Evolutionary conservation across 805 yeast species (phyloP).

Genomic region (Teunomyces kruisii): DNA sequence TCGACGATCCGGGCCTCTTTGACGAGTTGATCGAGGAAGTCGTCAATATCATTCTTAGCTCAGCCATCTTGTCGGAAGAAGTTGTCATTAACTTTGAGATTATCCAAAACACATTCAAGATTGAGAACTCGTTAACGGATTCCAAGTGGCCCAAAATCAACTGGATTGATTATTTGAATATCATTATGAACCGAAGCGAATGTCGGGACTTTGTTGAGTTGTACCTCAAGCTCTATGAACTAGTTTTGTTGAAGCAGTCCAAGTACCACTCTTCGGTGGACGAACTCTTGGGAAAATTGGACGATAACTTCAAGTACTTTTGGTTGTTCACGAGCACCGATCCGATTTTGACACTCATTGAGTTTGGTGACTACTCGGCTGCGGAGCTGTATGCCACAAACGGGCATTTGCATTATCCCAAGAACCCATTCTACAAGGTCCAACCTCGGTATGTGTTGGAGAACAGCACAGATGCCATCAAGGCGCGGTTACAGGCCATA

Average conservation of each 20-base stretch:
- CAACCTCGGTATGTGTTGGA: not conserved
- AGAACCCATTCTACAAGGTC: constrained; percentile 15
- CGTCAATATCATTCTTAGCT: constrained; percentile 16
- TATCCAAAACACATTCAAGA: constrained; percentile 24
- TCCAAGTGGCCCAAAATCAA: constrained; percentile 36
- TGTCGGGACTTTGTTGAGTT: constrained; percentile 24
- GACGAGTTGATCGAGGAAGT: constrained; percentile 30
- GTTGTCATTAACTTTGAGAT: constrained; percentile 24
- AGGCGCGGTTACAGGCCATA: not conserved
- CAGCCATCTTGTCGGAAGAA: constrained; percentile 14
- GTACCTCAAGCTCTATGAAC: constrained; percentile 36
- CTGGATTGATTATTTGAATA: constrained; percentile 37
- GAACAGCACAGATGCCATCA: not conserved
- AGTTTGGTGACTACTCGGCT: constrained; percentile 28
- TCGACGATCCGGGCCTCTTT: constrained; percentile 6
- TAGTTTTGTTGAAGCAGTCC: constrained; percentile 12
- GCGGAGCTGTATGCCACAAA: constrained; percentile 33
- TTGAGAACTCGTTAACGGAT: constrained; percentile 29
- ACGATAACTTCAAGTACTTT: not conserved
- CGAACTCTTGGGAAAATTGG: not conserved
- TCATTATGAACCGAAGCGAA: constrained; percentile 25
- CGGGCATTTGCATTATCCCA: constrained; percentile 22
- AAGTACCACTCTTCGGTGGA: not conserved
- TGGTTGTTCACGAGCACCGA: not conserved
- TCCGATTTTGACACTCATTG: constrained; percentile 14